Conservation (phyloP, 257 asterid genomes). For the Nyctanthes arbortristis region DNA sequence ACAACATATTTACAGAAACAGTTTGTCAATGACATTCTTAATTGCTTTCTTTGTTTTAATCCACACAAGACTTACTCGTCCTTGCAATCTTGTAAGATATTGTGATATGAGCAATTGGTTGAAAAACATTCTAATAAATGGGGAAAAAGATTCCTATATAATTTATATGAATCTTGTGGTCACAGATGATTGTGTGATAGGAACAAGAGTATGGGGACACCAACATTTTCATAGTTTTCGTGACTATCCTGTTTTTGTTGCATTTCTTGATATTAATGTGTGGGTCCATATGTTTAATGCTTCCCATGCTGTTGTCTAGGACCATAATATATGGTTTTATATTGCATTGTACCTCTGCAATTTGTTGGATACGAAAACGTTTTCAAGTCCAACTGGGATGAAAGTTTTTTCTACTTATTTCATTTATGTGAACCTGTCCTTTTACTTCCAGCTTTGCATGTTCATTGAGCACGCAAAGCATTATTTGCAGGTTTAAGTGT, state of each 20-base stretch:
- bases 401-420: conserved; percentile 11
- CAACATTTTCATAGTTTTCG: conserved; percentile 22
- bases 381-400: not conserved
- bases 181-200: conserved; percentile 30
- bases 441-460: conserved; percentile 7
- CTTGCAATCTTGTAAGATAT: conserved; percentile 5
- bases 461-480: conserved; percentile 1
- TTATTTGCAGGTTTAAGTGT: conserved; percentile 12
- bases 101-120: conserved; percentile 11
- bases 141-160: too few relatives aligned
- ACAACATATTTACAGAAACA: not conserved
- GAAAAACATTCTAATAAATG: conserved; percentile 5
- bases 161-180: conserved; percentile 30
- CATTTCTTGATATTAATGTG: conserved; percentile 35
- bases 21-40: too few relatives aligned
- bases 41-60: conserved; percentile 23
- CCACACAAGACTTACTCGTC: not conserved
- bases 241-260: conserved; percentile 28
- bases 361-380: conserved; percentile 10
- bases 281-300: conserved; percentile 52
- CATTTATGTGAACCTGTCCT: conserved; percentile 3
- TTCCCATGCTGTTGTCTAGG: conserved; percentile 40
- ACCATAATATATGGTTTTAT: conserved; percentile 55
- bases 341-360: conserved; percentile 32
- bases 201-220: conserved; percentile 26